phyloP scores from a whole-genome alignment of 768 basidiomycete genomes.

The Botryobasidium botryosum region DNA sequence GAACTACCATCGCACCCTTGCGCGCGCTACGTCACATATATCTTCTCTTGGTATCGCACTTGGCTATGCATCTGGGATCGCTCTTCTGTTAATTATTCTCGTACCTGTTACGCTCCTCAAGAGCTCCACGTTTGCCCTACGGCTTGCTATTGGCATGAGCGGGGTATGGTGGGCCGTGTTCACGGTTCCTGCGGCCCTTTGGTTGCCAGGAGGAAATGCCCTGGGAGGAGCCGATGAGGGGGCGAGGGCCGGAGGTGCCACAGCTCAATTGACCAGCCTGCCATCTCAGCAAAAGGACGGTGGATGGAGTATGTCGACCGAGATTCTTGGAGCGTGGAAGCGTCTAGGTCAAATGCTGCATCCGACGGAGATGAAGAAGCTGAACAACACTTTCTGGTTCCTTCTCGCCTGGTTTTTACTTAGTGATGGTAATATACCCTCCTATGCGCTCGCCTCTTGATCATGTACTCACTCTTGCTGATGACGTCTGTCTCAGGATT shows the following conservation, averaged over 20 bases:
- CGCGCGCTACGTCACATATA: conserved; percentile 61
- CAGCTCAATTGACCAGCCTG: conserved; percentile 5
- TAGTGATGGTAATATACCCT: conserved; percentile 50
- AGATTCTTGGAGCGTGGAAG: conserved; percentile 58
- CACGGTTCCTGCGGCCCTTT: conserved; percentile 59
- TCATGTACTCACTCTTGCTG: background rate
- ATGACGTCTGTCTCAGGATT: conserved; percentile 35
- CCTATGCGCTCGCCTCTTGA: background rate
- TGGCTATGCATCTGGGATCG: conserved; percentile 72
- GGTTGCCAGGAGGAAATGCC: conserved; percentile 36
- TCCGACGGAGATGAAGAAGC: conserved; percentile 49
- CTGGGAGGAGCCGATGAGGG: background rate
- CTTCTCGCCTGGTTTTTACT: conserved; percentile 90
- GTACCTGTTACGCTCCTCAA: conserved; percentile 59
- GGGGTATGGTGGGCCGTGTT: conserved; percentile 82
- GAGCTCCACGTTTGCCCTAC: conserved; percentile 61
- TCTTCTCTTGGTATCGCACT: conserved; percentile 75
- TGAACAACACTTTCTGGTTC: conserved; percentile 76
- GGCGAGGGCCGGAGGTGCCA: conserved; percentile 5
- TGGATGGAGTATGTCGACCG: conserved; percentile 30
- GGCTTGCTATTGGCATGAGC: conserved; percentile 69
- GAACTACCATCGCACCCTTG: conserved; percentile 41
- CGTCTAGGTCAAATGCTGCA: conserved; percentile 58
- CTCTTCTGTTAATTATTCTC: conserved; percentile 52
- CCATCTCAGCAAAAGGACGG: conserved; percentile 3